These are phyloP conservation scores for Talaromyces atroroseus DNA, from an alignment of 2,329 filamentous ascomycete genomes.

Conservation along the genomic window DNA sequence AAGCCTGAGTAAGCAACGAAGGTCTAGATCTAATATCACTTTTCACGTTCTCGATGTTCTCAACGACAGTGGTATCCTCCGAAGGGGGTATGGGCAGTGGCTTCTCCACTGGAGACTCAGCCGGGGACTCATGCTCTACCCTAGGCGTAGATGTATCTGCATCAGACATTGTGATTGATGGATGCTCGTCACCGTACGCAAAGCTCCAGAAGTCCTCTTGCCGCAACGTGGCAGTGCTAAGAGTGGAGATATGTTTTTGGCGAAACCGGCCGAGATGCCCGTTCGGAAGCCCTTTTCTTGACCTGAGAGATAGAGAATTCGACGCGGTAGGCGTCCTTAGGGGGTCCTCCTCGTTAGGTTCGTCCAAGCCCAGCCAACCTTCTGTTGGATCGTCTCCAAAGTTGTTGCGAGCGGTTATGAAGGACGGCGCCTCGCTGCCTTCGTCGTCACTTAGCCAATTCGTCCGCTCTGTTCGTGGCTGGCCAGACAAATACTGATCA, in stretches of 20 bases:
- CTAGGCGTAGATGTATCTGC: slow-evolving; percentile 15
- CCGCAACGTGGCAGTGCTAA: slow-evolving; percentile 38
- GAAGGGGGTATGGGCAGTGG: slow-evolving; percentile 35
- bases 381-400: slow-evolving; percentile 38
- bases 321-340: slow-evolving; percentile 36
- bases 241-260: slow-evolving; percentile 30
- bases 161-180: slow-evolving; percentile 30
- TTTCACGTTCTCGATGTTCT: not conserved
- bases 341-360: slow-evolving; percentile 33
- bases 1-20: slow-evolving; percentile 16
- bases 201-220: slow-evolving; percentile 44
- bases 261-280: slow-evolving; percentile 21
- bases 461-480: slow-evolving; percentile 62
- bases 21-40: slow-evolving; percentile 11
- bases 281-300: slow-evolving; percentile 17
- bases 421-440: slow-evolving; percentile 68
- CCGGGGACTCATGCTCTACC: slow-evolving; percentile 15
- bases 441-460: slow-evolving; percentile 81
- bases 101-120: slow-evolving; percentile 31
- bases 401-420: slow-evolving; percentile 37
- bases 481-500: slow-evolving; percentile 70
- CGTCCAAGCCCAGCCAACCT: slow-evolving; percentile 40
- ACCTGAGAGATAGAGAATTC: slow-evolving; percentile 29
- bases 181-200: slow-evolving; percentile 37
- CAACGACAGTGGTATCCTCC: slow-evolving; percentile 10